Evolutionary conservation across 1,139 yeast genomes (phyloP).

Genomic region (Pichia sp.): DNA sequence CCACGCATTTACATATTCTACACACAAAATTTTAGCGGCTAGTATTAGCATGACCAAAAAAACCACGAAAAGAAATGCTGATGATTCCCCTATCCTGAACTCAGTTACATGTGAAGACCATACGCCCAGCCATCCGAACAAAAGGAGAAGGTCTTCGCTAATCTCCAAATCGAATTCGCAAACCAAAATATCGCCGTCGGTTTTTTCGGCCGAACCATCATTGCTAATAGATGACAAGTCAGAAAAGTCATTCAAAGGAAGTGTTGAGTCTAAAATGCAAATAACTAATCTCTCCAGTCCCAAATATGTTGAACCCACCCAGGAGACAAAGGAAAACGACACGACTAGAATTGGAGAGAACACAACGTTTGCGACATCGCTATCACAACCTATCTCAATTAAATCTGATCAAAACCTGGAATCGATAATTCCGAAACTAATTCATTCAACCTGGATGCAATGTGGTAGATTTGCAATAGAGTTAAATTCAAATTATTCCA

Average conservation of each 20-base stretch:
- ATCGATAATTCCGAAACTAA: background rate
- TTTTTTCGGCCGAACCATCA: background rate
- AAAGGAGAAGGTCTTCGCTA: background rate
- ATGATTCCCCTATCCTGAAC: background rate
- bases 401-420: background rate
- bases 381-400: too few relatives aligned
- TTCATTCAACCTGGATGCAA: conserved; percentile 42
- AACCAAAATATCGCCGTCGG: background rate
- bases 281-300: background rate
- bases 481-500: conserved; percentile 36
- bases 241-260: background rate
- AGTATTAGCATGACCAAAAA: background rate
- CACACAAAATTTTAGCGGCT: background rate
- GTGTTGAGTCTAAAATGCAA: background rate
- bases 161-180: background rate
- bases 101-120: background rate
- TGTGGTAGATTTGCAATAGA: conserved; percentile 50
- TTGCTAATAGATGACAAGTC: background rate
- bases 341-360: background rate
- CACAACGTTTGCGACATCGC: too few relatives aligned
- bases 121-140: background rate
- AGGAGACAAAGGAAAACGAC: background rate
- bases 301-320: background rate
- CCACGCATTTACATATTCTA: background rate
- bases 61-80: background rate